Conservation (phyloP, 2,329 filamentous ascomycete genomes). For the Colletotrichum chlorophyti region DNA sequence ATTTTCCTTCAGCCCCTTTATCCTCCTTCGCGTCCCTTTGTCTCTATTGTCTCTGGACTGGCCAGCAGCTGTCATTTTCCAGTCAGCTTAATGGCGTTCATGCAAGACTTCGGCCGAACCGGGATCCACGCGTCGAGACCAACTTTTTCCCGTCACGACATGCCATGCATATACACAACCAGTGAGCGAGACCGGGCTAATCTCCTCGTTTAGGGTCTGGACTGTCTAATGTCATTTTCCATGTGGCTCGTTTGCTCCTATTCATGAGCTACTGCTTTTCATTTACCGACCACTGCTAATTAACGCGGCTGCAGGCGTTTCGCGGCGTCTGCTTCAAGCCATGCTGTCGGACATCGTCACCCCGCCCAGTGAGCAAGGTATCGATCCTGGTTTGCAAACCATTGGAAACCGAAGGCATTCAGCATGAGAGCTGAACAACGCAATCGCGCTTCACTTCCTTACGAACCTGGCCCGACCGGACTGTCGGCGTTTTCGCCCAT, state of each 20-base stretch:
- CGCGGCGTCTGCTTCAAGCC: no score
- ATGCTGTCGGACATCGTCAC: no score
- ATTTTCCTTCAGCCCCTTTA: neutral
- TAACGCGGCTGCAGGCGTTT: no score
- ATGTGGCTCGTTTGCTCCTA: neutral
- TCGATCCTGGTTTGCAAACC: no score
- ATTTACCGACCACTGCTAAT: no score
- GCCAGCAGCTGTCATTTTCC: neutral
- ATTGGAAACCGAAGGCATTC: no score
- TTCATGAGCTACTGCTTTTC: neutral
- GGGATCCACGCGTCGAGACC: conserved; percentile 9
- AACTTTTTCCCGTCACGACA: neutral
- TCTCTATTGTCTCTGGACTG: neutral
- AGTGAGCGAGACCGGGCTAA: neutral
- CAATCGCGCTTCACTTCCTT: no score
- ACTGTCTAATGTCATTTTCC: neutral
- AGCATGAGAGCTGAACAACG: no score
- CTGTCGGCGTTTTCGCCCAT: no score
- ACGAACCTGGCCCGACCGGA: no score
- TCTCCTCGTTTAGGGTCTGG: no score
- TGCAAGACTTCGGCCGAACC: conserved; percentile 16
- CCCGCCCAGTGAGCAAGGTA: no score
- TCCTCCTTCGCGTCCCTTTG: neutral
- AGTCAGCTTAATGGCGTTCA: conserved; percentile 6
- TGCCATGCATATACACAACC: neutral